Percentiles rank a stretch among this genome's conserved stretches.
phyloP scores from a whole-genome alignment of 129 eudicot species.

The Saposhnikovia divaricata region DNA sequence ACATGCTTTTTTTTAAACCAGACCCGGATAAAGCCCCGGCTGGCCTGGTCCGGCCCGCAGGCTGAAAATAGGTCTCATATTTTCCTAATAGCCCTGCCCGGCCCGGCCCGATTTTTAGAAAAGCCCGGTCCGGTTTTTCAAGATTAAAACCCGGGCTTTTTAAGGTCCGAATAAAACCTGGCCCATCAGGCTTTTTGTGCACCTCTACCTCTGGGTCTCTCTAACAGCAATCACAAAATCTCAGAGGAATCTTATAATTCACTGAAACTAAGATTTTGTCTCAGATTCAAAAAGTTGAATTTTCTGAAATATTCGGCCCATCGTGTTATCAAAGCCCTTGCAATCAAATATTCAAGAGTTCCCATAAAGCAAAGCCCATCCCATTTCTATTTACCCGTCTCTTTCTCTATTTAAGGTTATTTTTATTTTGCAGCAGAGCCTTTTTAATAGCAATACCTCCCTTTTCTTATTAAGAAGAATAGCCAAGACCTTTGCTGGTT shows the following conservation, averaged over 20 bases:
- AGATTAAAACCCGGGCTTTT: no score
- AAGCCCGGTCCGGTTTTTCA: no score
- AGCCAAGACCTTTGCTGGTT: not conserved
- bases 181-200: no score
- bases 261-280: constrained; percentile 1
- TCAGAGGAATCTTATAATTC: not conserved
- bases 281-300: not conserved
- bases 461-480: not conserved
- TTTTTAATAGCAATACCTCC: not conserved
- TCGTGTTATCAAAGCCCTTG: not conserved
- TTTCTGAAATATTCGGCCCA: not conserved
- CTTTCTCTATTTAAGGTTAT: not conserved
- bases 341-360: not conserved
- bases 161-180: no score
- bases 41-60: no score
- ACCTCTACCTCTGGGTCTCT: no score
- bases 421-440: not conserved
- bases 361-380: not conserved
- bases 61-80: no score
- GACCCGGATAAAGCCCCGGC: no score
- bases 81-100: no score
- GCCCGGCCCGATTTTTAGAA: no score
- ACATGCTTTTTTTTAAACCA: no score
- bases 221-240: not conserved
- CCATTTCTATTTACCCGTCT: not conserved